These are phyloP conservation scores for Cutaneotrichosporon daszewskae DNA, from an alignment of 1,284 basidiomycete genomes.

Conservation along the genomic window DNA sequence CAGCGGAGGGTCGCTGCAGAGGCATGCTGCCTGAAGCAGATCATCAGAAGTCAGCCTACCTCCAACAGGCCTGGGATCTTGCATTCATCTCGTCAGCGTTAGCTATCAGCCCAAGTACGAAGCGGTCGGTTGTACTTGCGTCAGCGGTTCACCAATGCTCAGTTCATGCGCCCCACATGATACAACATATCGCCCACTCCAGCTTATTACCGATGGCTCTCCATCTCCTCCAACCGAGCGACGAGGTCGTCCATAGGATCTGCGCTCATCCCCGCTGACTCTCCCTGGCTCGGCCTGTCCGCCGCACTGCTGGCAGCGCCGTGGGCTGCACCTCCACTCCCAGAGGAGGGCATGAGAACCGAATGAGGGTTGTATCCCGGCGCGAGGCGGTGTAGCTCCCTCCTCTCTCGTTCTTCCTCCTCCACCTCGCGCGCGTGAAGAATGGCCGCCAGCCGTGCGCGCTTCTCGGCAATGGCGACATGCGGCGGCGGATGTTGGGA, in stretches of 20 bases:
- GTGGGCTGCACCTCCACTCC: background rate
- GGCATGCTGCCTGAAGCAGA: too few relatives aligned
- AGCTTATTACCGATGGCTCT: too few relatives aligned
- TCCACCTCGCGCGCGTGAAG: slow-evolving; percentile 67
- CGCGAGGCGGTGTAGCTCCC: slow-evolving; percentile 38
- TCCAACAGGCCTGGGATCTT: too few relatives aligned
- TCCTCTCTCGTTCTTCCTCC: slow-evolving; percentile 61
- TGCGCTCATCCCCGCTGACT: too few relatives aligned
- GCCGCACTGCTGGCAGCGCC: background rate
- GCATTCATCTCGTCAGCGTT: too few relatives aligned
- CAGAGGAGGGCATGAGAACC: slow-evolving; percentile 31
- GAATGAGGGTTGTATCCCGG: slow-evolving; percentile 45
- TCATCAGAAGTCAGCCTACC: too few relatives aligned
- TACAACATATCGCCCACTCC: too few relatives aligned
- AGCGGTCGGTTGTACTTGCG: too few relatives aligned
- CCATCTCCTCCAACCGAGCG: slow-evolving; percentile 65
- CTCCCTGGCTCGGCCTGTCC: background rate
- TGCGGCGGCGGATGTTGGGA: slow-evolving; percentile 64
- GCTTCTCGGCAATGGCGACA: slow-evolving; percentile 59
- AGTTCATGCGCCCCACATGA: too few relatives aligned
- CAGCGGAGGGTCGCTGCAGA: too few relatives aligned
- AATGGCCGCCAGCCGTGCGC: slow-evolving; percentile 62
- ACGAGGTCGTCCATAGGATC: slow-evolving; percentile 78
- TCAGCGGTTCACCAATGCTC: too few relatives aligned
- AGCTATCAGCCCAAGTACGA: too few relatives aligned